These are phyloP conservation scores for Phaffia tasmanica DNA, from an alignment of 768 basidiomycete species.

Conservation along the genomic window DNA sequence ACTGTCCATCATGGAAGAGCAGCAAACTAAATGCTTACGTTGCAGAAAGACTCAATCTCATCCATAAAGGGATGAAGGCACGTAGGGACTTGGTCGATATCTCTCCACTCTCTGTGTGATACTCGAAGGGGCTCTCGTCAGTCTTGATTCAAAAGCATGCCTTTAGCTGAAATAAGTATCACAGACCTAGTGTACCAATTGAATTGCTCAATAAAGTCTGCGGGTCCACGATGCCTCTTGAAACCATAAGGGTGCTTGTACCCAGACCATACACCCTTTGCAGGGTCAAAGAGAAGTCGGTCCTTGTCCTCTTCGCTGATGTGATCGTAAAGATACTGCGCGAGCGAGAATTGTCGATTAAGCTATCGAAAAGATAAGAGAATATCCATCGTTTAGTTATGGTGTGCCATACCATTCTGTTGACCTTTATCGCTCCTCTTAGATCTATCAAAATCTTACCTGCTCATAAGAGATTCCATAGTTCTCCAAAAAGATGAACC, in stretches of 20 bases:
- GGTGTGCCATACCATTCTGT: not conserved
- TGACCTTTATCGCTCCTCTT: too few species aligned
- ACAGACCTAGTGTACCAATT: conserved; percentile 5
- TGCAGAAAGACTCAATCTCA: conserved; percentile 17
- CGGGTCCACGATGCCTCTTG: conserved; percentile 27
- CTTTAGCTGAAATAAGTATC: too few species aligned
- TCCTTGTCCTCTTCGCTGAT: conserved; percentile 30
- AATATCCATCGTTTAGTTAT: not conserved
- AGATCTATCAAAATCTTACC: conserved; percentile 10
- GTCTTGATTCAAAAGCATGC: conserved; percentile 1
- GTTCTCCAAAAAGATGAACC: conserved; percentile 31
- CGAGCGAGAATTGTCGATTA: conserved; percentile 30
- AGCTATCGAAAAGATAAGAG: conserved; percentile 20
- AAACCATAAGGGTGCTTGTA: conserved; percentile 32
- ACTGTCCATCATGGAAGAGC: not conserved
- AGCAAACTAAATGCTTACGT: not conserved
- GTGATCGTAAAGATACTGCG: conserved; percentile 28
- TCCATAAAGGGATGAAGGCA: conserved; percentile 19
- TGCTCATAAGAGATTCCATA: conserved; percentile 30
- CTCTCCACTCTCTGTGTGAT: conserved; percentile 4
- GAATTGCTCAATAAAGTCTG: conserved; percentile 27
- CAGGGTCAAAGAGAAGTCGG: conserved; percentile 28
- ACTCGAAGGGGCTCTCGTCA: not conserved
- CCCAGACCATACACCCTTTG: conserved; percentile 29
- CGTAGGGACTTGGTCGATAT: not conserved